A percentile compares a stretch with the other conserved stretches of the same genome.
Evolutionary conservation across 805 yeast species (phyloP).

Genomic region (Cyberlindnera euphorbiiphila): DNA sequence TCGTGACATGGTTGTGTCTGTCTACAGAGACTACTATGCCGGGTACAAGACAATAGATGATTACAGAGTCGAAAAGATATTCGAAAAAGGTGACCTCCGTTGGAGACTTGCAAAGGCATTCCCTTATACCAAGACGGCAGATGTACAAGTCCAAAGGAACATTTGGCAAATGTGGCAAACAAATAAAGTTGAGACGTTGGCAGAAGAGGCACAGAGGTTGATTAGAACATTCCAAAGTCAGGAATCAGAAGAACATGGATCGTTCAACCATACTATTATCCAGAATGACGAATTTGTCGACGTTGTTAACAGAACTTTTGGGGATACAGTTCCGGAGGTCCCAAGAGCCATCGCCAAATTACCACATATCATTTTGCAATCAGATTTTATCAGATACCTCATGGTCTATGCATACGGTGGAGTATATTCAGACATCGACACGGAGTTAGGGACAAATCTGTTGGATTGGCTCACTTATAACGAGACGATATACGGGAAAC

Average conservation of each 20-base stretch:
- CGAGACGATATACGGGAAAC: constrained; percentile 11
- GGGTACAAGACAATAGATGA: constrained; percentile 16
- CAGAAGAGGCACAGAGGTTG: constrained; percentile 8
- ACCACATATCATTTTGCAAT: constrained; percentile 80
- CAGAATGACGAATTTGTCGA: constrained; percentile 34
- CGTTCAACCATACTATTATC: constrained; percentile 12
- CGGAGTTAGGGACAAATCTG: constrained; percentile 49
- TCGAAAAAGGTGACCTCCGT: constrained; percentile 10
- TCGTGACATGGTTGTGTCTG: too few species aligned
- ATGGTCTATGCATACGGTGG: constrained; percentile 77
- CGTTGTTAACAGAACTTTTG: constrained; percentile 33
- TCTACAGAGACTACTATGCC: too few species aligned
- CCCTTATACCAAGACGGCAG: constrained; percentile 15
- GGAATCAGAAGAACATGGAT: constrained; percentile 4
- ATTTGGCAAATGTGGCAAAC: constrained; percentile 50
- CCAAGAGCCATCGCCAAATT: constrained; percentile 65
- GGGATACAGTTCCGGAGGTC: constrained; percentile 60
- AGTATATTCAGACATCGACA: constrained; percentile 57
- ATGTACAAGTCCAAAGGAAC: constrained; percentile 32
- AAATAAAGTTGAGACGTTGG: constrained; percentile 7
- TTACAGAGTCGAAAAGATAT: constrained; percentile 9
- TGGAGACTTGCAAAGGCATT: constrained; percentile 11
- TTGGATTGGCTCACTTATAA: constrained; percentile 51
- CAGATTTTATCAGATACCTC: constrained; percentile 89
- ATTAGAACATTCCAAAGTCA: constrained; percentile 10